These are phyloP conservation scores for Hygrophoropsis aurantiaca DNA, from an alignment of 768 basidiomycete species.

Conservation along the genomic window DNA sequence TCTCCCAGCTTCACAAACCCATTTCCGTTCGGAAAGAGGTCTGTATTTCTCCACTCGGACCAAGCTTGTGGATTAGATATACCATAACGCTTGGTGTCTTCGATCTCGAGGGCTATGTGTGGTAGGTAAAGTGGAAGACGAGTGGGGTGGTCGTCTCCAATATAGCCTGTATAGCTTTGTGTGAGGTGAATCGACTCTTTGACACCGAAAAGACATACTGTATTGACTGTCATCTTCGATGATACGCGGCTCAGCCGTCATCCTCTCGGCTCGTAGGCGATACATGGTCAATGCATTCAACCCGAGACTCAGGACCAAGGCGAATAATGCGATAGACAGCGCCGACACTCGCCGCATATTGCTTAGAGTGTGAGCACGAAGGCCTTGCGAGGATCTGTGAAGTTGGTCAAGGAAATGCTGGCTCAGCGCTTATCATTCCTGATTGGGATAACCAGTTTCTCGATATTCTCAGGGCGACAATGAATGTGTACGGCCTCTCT, in stretches of 20 bases:
- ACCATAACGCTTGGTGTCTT: conserved; percentile 15
- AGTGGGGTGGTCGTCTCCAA: conserved; percentile 13
- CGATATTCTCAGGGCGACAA: no score
- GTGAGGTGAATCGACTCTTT: not conserved
- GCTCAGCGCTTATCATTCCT: no score
- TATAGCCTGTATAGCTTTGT: conserved; percentile 9
- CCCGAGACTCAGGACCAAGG: no score
- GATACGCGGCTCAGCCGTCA: not conserved
- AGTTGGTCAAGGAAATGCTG: no score
- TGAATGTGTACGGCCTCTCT: no score
- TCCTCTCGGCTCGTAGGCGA: no score
- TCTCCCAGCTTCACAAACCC: conserved; percentile 16
- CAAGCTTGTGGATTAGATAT: conserved; percentile 13
- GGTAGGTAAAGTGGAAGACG: conserved; percentile 12
- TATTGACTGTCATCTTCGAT: conserved; percentile 12
- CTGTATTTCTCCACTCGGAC: conserved; percentile 15
- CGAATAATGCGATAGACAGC: no score
- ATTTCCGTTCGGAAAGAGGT: conserved; percentile 13
- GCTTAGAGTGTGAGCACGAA: no score
- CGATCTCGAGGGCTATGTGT: conserved; percentile 8
- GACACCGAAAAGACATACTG: conserved; percentile 1
- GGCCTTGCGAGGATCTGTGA: no score
- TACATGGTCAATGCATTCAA: no score
- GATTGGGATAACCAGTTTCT: no score
- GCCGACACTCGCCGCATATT: no score